Conservation (phyloP, 148 eudicot genomes). For the Euryodendron excelsum region DNA sequence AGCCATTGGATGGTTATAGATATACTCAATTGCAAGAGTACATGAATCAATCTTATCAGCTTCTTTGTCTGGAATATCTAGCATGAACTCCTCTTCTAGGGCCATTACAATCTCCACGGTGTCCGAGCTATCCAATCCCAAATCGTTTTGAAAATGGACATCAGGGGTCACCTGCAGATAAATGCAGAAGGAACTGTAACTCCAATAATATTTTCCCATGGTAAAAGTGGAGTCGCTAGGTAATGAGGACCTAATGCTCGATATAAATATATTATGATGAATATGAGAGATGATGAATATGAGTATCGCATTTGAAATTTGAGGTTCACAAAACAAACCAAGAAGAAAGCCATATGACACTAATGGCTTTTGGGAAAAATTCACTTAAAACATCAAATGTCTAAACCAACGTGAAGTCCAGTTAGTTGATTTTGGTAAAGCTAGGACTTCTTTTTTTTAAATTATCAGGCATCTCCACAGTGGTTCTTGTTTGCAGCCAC, state of each 20-base stretch:
- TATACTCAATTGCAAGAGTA: conserved; percentile 76
- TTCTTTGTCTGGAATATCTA: conserved; percentile 86
- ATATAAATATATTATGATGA: no score
- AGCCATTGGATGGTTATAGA: conserved; percentile 82
- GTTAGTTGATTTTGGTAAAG: no score
- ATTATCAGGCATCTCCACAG: background rate
- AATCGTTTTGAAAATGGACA: conserved; percentile 42
- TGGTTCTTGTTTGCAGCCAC: background rate
- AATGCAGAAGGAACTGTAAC: background rate
- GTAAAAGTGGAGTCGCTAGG: no score
- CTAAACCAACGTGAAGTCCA: no score
- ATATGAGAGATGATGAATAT: no score
- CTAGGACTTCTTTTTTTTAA: background rate
- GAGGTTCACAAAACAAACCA: background rate
- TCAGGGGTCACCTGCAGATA: conserved; percentile 32
- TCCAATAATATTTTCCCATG: background rate
- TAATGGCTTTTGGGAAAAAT: background rate
- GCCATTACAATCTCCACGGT: conserved; percentile 62
- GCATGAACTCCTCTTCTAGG: conserved; percentile 81
- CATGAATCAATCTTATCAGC: conserved; percentile 78
- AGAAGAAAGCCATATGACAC: background rate
- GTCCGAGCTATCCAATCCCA: conserved; percentile 46
- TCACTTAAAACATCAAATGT: background rate
- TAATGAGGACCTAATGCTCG: no score
- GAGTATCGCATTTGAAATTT: no score